phyloP scores from a whole-genome alignment of 2,329 filamentous ascomycete species.

The Nemania serpens region DNA sequence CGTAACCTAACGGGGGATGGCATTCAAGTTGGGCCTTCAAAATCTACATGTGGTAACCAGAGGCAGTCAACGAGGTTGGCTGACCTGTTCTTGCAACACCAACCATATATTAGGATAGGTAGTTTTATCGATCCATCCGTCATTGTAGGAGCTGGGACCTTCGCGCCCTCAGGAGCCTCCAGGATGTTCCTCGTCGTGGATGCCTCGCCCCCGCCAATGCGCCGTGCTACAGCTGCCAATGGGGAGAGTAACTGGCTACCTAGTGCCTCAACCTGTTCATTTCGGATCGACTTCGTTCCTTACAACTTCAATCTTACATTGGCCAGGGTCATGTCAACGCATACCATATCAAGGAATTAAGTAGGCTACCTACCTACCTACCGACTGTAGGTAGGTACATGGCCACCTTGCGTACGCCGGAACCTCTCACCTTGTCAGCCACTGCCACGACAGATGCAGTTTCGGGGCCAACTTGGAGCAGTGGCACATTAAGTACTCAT shows the following conservation, averaged over 20 bases:
- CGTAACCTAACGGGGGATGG: too few species aligned
- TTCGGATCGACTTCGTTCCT: constrained; percentile 40
- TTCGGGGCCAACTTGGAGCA: neutral
- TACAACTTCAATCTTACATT: constrained; percentile 19
- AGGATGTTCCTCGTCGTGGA: neutral
- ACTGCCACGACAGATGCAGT: neutral
- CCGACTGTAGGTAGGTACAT: too few species aligned
- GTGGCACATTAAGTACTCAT: neutral
- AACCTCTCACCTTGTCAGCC: neutral
- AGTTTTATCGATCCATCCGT: too few species aligned
- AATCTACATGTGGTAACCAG: too few species aligned
- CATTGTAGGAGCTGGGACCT: too few species aligned
- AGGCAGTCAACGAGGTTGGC: too few species aligned
- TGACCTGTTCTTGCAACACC: too few species aligned
- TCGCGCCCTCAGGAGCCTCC: too few species aligned
- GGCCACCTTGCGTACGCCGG: neutral
- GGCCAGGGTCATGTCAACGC: constrained; percentile 4
- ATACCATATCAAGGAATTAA: neutral
- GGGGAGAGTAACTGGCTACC: neutral
- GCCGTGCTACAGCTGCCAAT: neutral
- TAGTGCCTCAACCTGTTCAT: constrained; percentile 33
- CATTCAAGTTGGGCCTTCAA: too few species aligned
- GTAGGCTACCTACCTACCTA: neutral
- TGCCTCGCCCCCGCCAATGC: neutral
- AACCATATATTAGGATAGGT: too few species aligned